Evolutionary conservation across 352 stramenopile species (phyloP).

Genomic region (Globisporangium ultimum): DNA sequence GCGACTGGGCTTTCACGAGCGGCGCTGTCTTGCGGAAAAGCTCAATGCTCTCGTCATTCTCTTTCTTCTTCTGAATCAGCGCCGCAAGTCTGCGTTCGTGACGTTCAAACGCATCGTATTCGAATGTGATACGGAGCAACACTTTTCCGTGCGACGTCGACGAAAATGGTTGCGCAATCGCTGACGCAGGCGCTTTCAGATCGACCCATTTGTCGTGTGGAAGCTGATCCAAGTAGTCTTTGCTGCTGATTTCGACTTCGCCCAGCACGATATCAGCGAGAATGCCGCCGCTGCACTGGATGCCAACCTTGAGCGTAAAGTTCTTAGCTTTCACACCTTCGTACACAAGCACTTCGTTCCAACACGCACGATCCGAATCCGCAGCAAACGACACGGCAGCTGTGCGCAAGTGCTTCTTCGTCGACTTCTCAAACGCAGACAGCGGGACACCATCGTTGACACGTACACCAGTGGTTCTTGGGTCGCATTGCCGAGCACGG

Average conservation of each 20-base stretch:
- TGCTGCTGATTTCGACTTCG: slow-evolving; percentile 54
- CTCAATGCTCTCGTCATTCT: slow-evolving; percentile 66
- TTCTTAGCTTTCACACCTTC: slow-evolving; percentile 64
- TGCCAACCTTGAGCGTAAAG: slow-evolving; percentile 60
- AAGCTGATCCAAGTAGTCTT: slow-evolving; percentile 53
- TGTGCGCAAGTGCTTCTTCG: slow-evolving; percentile 67
- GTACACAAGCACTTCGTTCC: slow-evolving; percentile 53
- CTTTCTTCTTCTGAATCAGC: slow-evolving; percentile 51
- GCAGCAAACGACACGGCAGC: slow-evolving; percentile 15
- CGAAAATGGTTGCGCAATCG: slow-evolving; percentile 6
- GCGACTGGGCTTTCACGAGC: slow-evolving; percentile 37
- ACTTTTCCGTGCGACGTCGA: slow-evolving; percentile 35
- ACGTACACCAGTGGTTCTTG: slow-evolving; percentile 41
- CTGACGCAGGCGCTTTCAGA: slow-evolving; percentile 36
- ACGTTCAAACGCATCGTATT: slow-evolving; percentile 44
- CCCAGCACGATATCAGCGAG: slow-evolving; percentile 70
- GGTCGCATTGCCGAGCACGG: slow-evolving; percentile 20
- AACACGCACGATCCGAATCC: slow-evolving; percentile 25
- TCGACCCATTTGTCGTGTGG: slow-evolving; percentile 53
- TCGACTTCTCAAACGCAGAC: slow-evolving; percentile 62
- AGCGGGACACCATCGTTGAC: slow-evolving; percentile 56
- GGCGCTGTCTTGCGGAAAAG: slow-evolving; percentile 53
- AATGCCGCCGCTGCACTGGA: slow-evolving; percentile 52
- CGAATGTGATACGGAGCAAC: slow-evolving; percentile 55
- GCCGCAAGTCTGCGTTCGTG: slow-evolving; percentile 33